Evolutionary conservation across 805 yeast genomes (phyloP), one percentile per base, ranked within the genome.

Genomic region (Pichia cabralensis): DNA sequence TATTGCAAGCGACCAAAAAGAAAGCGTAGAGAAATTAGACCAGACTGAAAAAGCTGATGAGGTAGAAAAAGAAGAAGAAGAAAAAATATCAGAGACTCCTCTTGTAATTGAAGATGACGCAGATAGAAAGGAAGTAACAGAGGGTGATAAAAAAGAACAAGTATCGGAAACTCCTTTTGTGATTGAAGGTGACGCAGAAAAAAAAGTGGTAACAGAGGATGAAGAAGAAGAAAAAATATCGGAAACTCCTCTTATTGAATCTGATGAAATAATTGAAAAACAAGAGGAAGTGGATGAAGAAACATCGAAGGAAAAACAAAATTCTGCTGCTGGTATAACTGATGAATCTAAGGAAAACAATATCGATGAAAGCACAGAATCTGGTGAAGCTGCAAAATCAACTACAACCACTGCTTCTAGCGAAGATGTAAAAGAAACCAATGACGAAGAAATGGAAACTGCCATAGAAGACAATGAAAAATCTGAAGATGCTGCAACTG

Each of bases 61-160:
- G 27, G 29, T 13, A 4, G 12, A 13, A 32, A 4, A 22, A 34
- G 26, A 15, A 35, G 15, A 25, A n/a, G 34, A 38, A 10, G 45
- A 19, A 13, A 26, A 24, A 25, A 26, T 25, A 13, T 28, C 12
- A 16, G 22, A 30, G 13, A 30, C 35, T 15, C 25, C 24, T 19
- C 39, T 23, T 26, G 41, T 26, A n/a, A 30, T 25, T 10, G 15
- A 19, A 8, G 41, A 40, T 8, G 39, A 30, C 16, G n/a, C 23
- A 16, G 40, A 28, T 23, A 7, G 8, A 9, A 30, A 28, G 10
- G 28, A 26, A n/a, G 26, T 16, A 28, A 12, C 16, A 20, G 22
- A 22, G n/a, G 33, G n/a, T 3, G 39, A 36, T 6, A 38, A 33
- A 15, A 9, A 23, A 13, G 39, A 26, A 21, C 5, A 9, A 7